These are phyloP conservation scores for Fraxinus anomala DNA, from an alignment of 257 asterid genomes.

Conservation along the genomic window DNA sequence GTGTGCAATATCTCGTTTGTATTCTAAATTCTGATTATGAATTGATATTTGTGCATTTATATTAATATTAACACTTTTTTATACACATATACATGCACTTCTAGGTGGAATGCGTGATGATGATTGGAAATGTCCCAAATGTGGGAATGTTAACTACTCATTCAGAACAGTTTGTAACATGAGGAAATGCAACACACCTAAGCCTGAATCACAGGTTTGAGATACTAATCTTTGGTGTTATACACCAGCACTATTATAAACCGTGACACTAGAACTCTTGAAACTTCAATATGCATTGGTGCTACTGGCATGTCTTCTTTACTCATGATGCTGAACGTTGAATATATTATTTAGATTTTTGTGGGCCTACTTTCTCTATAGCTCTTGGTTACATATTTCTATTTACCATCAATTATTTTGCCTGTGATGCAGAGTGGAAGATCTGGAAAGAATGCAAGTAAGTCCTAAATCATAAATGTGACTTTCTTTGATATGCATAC, in stretches of 20 bases:
- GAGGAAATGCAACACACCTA: constrained; percentile 94
- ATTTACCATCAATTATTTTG: constrained; percentile 14
- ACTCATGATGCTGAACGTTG: not conserved
- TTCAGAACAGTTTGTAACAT: constrained; percentile 86
- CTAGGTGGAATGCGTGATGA: constrained; percentile 82
- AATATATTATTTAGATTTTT: not conserved
- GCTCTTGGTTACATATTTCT: constrained; percentile 9
- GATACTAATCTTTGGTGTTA: constrained; percentile 11
- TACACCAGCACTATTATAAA: not conserved
- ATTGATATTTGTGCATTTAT: constrained; percentile 2
- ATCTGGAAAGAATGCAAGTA: constrained; percentile 67
- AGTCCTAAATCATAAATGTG: constrained; percentile 33
- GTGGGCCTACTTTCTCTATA: constrained; percentile 1
- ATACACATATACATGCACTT: constrained; percentile 21
- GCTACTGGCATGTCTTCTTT: not conserved
- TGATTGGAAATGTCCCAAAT: constrained; percentile 91
- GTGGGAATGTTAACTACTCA: constrained; percentile 85
- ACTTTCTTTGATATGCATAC: not conserved
- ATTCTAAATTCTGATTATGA: constrained; percentile 15
- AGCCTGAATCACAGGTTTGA: constrained; percentile 86
- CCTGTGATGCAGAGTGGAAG: constrained; percentile 54
- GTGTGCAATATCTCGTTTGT: constrained; percentile 23
- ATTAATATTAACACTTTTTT: constrained; percentile 11
- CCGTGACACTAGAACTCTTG: not conserved
- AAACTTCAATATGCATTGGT: not conserved